Conservation (phyloP, 345 rosid species). For the Excoecaria agallocha region DNA sequence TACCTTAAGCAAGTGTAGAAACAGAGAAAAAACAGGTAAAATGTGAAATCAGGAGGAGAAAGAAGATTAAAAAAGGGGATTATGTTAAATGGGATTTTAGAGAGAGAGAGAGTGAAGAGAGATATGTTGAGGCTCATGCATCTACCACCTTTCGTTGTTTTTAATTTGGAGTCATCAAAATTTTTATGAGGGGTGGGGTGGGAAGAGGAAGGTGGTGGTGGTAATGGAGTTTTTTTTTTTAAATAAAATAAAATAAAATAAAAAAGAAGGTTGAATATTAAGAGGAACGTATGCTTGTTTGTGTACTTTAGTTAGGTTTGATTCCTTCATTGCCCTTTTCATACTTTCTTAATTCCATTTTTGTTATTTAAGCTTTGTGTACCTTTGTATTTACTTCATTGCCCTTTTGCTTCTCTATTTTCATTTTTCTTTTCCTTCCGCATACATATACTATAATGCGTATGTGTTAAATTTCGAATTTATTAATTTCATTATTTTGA, state of each 20-base stretch:
- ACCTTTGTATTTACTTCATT: conserved; percentile 18
- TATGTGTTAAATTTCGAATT: too few species aligned
- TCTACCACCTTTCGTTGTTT: conserved; percentile 69
- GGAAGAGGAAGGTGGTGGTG: conserved; percentile 18
- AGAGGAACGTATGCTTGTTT: conserved; percentile 21
- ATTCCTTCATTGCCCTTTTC: conserved; percentile 39
- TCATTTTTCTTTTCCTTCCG: not conserved
- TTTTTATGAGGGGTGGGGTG: conserved; percentile 10
- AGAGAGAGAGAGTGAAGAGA: not conserved
- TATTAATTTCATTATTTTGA: too few species aligned
- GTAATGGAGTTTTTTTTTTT: not conserved
- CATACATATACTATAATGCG: too few species aligned
- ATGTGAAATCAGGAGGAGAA: conserved; percentile 18
- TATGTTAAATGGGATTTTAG: not conserved
- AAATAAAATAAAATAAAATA: conserved; percentile 4
- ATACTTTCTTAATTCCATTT: not conserved
- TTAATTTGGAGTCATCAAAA: conserved; percentile 6
- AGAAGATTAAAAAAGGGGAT: not conserved
- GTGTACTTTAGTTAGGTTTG: conserved; percentile 7
- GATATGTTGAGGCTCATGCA: conserved; percentile 52
- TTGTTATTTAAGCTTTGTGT: not conserved
- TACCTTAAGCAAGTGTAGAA: conserved; percentile 33
- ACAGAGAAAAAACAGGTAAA: conserved; percentile 20
- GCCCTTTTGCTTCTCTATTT: conserved; percentile 18
- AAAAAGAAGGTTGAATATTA: not conserved